These are phyloP conservation scores for Brettanomyces naardenensis DNA, from an alignment of 805 yeast genomes.

Conservation along the genomic window DNA sequence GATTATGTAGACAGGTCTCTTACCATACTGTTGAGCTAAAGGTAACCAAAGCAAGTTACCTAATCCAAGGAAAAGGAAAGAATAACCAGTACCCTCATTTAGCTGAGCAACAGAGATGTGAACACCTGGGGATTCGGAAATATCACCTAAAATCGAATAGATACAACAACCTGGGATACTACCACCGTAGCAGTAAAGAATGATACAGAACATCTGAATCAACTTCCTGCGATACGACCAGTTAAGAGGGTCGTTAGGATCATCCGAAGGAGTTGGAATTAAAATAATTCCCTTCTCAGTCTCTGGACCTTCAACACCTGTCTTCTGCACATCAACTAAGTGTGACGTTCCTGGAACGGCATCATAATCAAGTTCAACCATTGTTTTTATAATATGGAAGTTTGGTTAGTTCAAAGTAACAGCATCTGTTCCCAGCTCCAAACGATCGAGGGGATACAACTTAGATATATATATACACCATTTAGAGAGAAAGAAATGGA, in stretches of 20 bases:
- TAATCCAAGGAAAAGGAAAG: conserved; percentile 33
- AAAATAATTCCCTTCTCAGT: conserved; percentile 35
- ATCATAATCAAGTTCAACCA: conserved; percentile 21
- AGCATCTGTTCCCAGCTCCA: too few species aligned
- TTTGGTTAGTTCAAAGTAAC: too few species aligned
- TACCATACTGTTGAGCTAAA: conserved; percentile 31
- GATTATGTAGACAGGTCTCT: conserved; percentile 28
- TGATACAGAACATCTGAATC: conserved; percentile 36
- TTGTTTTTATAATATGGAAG: not conserved
- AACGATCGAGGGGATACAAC: too few species aligned
- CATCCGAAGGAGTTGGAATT: conserved; percentile 59
- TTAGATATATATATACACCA: too few species aligned
- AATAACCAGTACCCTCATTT: conserved; percentile 31
- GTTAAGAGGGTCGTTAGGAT: conserved; percentile 64
- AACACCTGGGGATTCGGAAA: conserved; percentile 22
- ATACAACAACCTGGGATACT: conserved; percentile 16
- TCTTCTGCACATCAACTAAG: conserved; percentile 34
- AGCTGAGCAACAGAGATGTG: conserved; percentile 23
- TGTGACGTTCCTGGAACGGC: conserved; percentile 45
- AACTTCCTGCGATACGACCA: conserved; percentile 47
- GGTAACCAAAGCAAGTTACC: conserved; percentile 32
- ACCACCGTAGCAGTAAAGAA: conserved; percentile 28
- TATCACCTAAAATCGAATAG: conserved; percentile 17
- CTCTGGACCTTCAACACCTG: conserved; percentile 4
- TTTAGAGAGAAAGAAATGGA: too few species aligned